Conservation (phyloP, 331 rosid species). For the Rhamnella rubrinervis region DNA sequence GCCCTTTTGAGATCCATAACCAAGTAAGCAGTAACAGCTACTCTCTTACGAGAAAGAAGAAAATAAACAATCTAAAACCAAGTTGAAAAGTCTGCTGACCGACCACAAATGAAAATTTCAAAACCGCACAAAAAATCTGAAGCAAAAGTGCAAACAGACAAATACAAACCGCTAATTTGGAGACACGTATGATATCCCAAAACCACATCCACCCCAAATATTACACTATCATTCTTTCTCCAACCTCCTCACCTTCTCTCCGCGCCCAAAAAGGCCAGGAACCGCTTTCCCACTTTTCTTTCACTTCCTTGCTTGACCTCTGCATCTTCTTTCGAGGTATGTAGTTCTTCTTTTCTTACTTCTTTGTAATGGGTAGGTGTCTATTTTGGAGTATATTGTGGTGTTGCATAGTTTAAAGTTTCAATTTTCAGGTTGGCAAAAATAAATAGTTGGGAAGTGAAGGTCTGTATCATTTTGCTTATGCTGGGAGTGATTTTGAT, state of each 20-base stretch:
- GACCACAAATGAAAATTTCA: neutral
- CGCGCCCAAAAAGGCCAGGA: conserved; percentile 10
- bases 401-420: neutral
- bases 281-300: neutral
- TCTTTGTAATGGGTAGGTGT: conserved; percentile 14
- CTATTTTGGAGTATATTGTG: neutral
- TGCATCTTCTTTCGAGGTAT: conserved; percentile 39
- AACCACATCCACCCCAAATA: conserved; percentile 56
- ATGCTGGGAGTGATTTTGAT: neutral
- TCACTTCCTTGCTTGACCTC: neutral
- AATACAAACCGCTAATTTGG: conserved; percentile 24
- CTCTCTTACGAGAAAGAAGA: no score
- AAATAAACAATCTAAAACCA: neutral
- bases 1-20: conserved; percentile 7
- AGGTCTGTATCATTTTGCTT: neutral
- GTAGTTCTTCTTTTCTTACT: conserved; percentile 6
- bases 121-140: neutral
- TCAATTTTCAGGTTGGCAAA: neutral
- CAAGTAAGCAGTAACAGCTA: no score
- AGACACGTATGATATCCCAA: conserved; percentile 52
- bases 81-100: neutral
- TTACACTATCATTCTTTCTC: conserved; percentile 11
- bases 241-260: conserved; percentile 12
- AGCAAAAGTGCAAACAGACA: conserved; percentile 6
- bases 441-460: neutral